A percentile compares a stretch with the other conserved stretches of the same genome.
phyloP scores from a whole-genome alignment of 1,139 yeast genomes.

The Geotrichum reessii region DNA sequence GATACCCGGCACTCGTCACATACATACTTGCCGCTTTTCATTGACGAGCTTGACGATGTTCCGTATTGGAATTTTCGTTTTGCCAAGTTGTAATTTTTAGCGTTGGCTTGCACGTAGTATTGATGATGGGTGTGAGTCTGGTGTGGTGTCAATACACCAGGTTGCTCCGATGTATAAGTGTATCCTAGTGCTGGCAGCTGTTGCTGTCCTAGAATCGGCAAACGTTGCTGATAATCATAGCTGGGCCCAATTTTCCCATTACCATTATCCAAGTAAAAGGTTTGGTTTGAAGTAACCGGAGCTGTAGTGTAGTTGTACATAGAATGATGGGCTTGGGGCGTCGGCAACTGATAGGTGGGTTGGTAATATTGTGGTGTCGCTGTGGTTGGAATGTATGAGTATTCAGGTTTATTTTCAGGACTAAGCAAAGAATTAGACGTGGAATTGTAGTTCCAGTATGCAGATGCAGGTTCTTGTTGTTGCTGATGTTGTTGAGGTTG shows the following conservation, averaged over 20 bases:
- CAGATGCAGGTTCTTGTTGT: background rate
- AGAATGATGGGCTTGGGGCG: background rate
- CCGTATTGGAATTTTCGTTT: constrained; percentile 13
- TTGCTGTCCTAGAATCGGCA: constrained; percentile 3
- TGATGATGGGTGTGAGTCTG: background rate
- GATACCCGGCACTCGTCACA: constrained; percentile 53
- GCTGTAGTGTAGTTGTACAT: background rate
- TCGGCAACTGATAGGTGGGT: background rate
- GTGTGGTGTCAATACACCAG: background rate
- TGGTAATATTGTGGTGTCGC: background rate
- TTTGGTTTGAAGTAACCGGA: background rate
- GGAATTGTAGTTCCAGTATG: background rate
- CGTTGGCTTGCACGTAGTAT: background rate
- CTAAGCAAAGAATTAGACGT: background rate
- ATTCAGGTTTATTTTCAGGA: background rate
- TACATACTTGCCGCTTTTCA: constrained; percentile 12
- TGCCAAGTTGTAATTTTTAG: background rate
- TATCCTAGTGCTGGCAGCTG: constrained; percentile 1
- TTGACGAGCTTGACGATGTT: background rate
- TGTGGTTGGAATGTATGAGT: background rate
- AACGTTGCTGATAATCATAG: background rate
- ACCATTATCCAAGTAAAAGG: background rate
- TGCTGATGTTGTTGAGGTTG: background rate
- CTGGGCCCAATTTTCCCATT: background rate
- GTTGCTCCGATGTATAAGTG: background rate